Evolutionary conservation across 2,329 filamentous ascomycete species (phyloP).

Genomic region (Aspergillus sp.): DNA sequence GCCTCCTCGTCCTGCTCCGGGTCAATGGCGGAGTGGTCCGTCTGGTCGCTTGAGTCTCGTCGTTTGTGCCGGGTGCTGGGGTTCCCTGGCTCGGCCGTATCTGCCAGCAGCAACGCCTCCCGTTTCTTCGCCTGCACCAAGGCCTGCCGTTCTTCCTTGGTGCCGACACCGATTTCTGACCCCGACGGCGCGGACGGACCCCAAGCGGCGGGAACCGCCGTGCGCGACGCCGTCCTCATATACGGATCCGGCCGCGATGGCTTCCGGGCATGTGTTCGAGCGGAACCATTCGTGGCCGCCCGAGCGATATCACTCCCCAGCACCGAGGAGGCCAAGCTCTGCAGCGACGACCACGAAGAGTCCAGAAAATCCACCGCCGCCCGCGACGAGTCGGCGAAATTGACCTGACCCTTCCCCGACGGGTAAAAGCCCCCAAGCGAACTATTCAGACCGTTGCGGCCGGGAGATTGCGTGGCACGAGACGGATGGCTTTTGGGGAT

Average conservation of each 20-base stretch:
- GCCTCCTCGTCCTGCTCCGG: constrained; percentile 67
- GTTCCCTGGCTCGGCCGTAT: constrained; percentile 39
- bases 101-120: constrained; percentile 45
- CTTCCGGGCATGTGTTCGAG: constrained; percentile 34
- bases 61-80: constrained; percentile 44
- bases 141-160: constrained; percentile 46
- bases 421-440: constrained; percentile 26
- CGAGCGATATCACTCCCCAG: constrained; percentile 41
- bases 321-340: constrained; percentile 49
- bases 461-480: constrained; percentile 27
- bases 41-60: constrained; percentile 43
- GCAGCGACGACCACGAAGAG: constrained; percentile 50
- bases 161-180: constrained; percentile 36
- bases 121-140: constrained; percentile 50
- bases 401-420: constrained; percentile 23
- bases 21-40: constrained; percentile 26
- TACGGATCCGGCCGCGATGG: constrained; percentile 37
- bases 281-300: constrained; percentile 25
- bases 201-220: constrained; percentile 35
- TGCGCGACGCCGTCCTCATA: constrained; percentile 25
- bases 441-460: constrained; percentile 22
- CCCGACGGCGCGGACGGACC: constrained; percentile 38
- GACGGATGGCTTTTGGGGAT: constrained; percentile 40
- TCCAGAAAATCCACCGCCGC: constrained; percentile 41
- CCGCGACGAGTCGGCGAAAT: constrained; percentile 25